Conservation (phyloP, 2,329 filamentous ascomycete genomes). For the Neopestalotiopsis clavispora region DNA sequence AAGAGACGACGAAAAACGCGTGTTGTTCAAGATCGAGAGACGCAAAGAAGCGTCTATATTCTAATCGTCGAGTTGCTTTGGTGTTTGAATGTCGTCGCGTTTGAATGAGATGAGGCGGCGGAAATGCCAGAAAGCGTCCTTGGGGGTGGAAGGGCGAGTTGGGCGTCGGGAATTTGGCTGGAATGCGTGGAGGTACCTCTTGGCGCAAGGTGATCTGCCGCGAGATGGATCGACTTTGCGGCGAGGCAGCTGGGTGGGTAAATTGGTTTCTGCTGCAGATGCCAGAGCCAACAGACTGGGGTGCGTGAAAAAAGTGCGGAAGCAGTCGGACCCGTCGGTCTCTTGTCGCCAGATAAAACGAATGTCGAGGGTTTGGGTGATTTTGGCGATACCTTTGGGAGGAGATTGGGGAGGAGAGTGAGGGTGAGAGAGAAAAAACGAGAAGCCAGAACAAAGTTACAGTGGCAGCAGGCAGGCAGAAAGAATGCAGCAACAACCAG, state of each 20-base stretch:
- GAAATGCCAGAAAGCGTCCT: conserved; percentile 2
- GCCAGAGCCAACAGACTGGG: background rate
- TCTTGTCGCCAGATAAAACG: conserved; percentile 6
- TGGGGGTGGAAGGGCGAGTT: background rate
- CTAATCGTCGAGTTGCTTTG: background rate
- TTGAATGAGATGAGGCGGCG: background rate
- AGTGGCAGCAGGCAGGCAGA: background rate
- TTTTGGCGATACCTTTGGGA: background rate
- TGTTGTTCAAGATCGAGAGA: background rate
- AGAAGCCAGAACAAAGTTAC: background rate
- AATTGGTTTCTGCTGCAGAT: background rate
- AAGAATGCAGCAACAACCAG: background rate
- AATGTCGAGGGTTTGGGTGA: conserved; percentile 3
- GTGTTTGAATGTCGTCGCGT: background rate
- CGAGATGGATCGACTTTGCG: background rate
- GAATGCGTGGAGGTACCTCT: conserved; percentile 1
- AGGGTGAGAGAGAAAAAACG: no score
- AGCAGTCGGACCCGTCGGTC: background rate
- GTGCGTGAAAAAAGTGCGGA: background rate
- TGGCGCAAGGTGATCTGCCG: conserved; percentile 4
- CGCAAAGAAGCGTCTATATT: background rate
- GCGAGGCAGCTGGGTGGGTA: background rate
- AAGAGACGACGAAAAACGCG: background rate
- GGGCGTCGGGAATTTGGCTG: background rate
- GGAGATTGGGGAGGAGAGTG: background rate